These are phyloP conservation scores for Tetrahymena elliotti DNA, from an alignment of 73 alveolate species.

Conservation along the genomic window DNA sequence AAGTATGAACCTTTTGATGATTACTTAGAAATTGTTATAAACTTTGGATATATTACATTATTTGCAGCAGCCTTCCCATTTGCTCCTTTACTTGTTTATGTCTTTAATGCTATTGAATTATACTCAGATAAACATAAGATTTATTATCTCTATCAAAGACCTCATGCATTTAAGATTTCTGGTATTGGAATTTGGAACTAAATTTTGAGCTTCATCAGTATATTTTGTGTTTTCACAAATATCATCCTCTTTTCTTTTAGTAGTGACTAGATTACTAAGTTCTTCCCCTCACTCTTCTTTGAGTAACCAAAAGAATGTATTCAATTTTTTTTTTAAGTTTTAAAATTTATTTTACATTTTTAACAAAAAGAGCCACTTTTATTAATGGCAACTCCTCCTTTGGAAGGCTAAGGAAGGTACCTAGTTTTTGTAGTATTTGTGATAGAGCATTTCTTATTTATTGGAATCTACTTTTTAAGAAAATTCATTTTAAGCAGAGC, in stretches of 20 bases:
- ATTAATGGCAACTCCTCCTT: conserved; percentile 20
- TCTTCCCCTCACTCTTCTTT: conserved; percentile 24
- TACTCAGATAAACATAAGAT: conserved; percentile 34
- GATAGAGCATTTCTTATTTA: conserved; percentile 14
- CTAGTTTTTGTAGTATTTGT: neutral
- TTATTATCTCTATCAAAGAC: conserved; percentile 28
- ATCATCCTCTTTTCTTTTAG: conserved; percentile 18
- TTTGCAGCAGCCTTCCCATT: conserved; percentile 22
- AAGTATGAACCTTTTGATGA: conserved; percentile 40
- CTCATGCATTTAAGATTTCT: conserved; percentile 12
- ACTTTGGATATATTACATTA: conserved; percentile 32
- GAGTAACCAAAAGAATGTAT: neutral
- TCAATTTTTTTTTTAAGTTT: neutral
- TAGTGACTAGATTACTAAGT: conserved; percentile 29
- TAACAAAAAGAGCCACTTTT: neutral
- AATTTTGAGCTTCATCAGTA: conserved; percentile 16
- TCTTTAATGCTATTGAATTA: conserved; percentile 14
- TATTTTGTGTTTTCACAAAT: conserved; percentile 15
- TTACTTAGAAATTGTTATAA: conserved; percentile 26
- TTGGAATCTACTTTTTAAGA: neutral
- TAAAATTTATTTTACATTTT: neutral
- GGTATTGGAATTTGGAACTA: conserved; percentile 31
- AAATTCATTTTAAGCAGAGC: neutral
- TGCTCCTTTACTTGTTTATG: conserved; percentile 12
- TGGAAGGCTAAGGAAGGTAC: conserved; percentile 8